phyloP scores from a whole-genome alignment of 768 basidiomycete species.

The Gloeopeniophorella convolvens region DNA sequence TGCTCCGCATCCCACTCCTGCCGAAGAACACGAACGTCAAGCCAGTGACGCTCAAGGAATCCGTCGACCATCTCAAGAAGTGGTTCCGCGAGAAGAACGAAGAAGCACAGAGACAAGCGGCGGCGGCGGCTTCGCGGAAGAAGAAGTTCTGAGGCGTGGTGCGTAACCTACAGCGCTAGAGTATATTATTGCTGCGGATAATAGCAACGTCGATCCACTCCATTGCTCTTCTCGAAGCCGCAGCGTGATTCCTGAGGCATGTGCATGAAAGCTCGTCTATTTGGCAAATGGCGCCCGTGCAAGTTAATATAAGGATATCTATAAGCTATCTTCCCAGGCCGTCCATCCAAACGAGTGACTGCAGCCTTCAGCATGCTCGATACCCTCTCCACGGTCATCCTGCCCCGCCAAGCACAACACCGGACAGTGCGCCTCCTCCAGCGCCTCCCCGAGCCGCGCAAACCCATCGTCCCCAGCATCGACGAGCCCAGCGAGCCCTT shows the following conservation, averaged over 20 bases:
- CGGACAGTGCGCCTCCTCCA: conserved; percentile 23
- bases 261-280: no score
- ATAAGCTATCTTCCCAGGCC: conserved; percentile 31
- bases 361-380: conserved; percentile 32
- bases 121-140: not conserved
- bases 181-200: not conserved
- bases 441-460: conserved; percentile 14
- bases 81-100: conserved; percentile 16
- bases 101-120: conserved; percentile 11
- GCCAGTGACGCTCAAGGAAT: conserved; percentile 19
- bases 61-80: conserved; percentile 16
- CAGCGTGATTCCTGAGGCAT: no score
- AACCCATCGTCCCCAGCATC: conserved; percentile 27
- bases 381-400: conserved; percentile 14
- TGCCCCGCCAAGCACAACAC: conserved; percentile 37
- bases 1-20: conserved; percentile 31
- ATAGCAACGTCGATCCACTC: no score
- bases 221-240: no score
- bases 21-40: conserved; percentile 3
- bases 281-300: no score
- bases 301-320: not conserved
- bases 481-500: conserved; percentile 29
- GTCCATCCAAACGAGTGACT: conserved; percentile 31
- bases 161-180: not conserved
- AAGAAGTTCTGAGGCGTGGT: conserved; percentile 10